Evolutionary conservation across 2,329 filamentous ascomycete genomes (phyloP), one percentile per base, ranked within the genome.

Genomic region (Myriosclerotinia curreyana): DNA sequence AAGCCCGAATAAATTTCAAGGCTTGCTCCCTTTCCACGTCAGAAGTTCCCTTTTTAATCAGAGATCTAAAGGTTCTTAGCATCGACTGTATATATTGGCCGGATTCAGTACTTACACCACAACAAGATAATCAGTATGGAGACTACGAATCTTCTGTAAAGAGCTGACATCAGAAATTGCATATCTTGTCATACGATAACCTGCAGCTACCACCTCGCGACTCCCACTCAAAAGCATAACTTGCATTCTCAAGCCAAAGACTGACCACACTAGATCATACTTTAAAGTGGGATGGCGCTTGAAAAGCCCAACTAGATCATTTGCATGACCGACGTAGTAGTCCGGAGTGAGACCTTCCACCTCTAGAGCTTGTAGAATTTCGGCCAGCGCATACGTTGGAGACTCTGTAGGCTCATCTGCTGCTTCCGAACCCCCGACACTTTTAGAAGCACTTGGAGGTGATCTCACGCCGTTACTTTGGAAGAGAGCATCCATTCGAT

Each of bases 1-100:
- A 99, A 12, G 93, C 91, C 65, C 95, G 86, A 34, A 98, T 88
- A 75, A 99, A 97, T 75, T 99, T 99, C 71, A 99, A 80, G 15
- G 95, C 95, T 77, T 99, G 95, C 76, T 99, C 95, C 62, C 96
- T 86, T 78, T 99, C 95, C 22, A 99, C 91, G 70, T 94, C 93
- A n/a, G 94, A 91, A 76, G 97, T 98, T 73, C 90, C 89, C 75
- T 98, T 95, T 75, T 98, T 98, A 69, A 96, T 92, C 42, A 99
- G 80, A 0, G 95, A 98, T 66, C 83, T 85, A 64, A 36, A 2
- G 28, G 66, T 22, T 15, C 40, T 74, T 67, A 74, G 66, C 46
- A 50, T 52, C 42, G 7, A 59, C 11, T 36, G n/a, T 28, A 25
- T 34, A 52, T 3, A 28, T 11, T 44, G 28, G 64, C 17, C 22